Evolutionary conservation across 202 grass and related monocot species (phyloP), one percentile per base, ranked within the genome.

Genomic region (Digitaria exilis): DNA sequence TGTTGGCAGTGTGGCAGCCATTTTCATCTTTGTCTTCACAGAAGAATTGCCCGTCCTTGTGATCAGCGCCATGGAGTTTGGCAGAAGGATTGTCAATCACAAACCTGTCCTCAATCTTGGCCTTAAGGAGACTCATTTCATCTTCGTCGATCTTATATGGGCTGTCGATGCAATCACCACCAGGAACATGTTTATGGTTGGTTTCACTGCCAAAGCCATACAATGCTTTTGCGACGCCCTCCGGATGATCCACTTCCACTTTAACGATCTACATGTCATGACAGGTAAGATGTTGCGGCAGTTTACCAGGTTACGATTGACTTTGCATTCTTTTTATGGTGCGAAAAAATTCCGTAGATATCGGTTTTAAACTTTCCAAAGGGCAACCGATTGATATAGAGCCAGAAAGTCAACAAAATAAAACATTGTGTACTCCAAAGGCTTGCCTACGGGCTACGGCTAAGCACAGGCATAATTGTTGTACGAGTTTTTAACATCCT

Each of bases 261-360:
- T 90, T 83, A 41, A 69, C 50, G 50, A 84, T 88, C 78, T 91
- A 86, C 77, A 79, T 21, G 29, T 41, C 29, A 72, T 68, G 35
- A 66, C 15, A 81, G 19, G 56, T 32, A 81, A 71, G 39, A 81
- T 86, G 69, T 71, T 46, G 69, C 8, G 13, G 14, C 17, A 41
- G 58, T 82, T 73, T 41, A 82, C 66, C 17, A 41, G 49, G 78
- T 73, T 25, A 82, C 66, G 2, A 48, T 32, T 59, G 6, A 9
- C 35, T 71, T 73, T 51, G n/a, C 24, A 28, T 11, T 59, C 24
- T 59, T 28, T 25, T 25, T 7, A 37, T 6, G 28, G 17, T 18
- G 18, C 7, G 37, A 45, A 76, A 74, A 17, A 0, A 35, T 35
- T 35, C 11, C 2, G 32, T 16, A 18, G n/a, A n/a, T 16, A 13